Percentiles rank a stretch among this genome's conserved stretches.
These are phyloP conservation scores for Auricularia sp. DNA, from an alignment of 768 basidiomycete genomes.

Conservation along the genomic window DNA sequence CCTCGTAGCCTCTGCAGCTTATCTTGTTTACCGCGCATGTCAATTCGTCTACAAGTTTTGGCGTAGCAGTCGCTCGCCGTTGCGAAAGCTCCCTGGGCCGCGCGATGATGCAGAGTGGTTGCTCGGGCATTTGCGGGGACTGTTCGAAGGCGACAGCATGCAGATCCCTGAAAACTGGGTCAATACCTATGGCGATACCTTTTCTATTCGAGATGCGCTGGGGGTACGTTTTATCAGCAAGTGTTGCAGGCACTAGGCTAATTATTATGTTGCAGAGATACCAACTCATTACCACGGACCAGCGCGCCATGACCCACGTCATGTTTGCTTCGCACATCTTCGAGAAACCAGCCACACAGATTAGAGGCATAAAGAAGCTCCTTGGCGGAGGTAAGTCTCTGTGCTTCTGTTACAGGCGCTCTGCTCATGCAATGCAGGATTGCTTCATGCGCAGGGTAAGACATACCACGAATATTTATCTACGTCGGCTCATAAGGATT, in stretches of 20 bases:
- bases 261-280: constrained; percentile 14
- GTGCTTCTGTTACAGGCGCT: too few relatives aligned
- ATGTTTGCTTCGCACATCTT: constrained; percentile 47
- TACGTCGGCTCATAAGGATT: background rate
- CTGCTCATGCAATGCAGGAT: background rate
- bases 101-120: too few relatives aligned
- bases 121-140: too few relatives aligned
- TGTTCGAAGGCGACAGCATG: too few relatives aligned
- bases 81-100: too few relatives aligned
- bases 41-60: background rate
- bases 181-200: too few relatives aligned
- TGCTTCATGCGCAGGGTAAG: background rate
- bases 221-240: too few relatives aligned
- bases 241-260: too few relatives aligned
- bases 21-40: too few relatives aligned
- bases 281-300: constrained; percentile 45
- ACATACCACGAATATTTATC: background rate
- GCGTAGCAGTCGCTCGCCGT: background rate
- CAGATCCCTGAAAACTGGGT: too few relatives aligned
- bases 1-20: too few relatives aligned
- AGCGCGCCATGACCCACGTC: constrained; percentile 54
- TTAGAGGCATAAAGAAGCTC: constrained; percentile 20
- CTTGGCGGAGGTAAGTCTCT: background rate
- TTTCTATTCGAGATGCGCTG: too few relatives aligned
- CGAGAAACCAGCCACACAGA: constrained; percentile 36